phyloP scores from a whole-genome alignment of 2,329 filamentous ascomycete genomes.

The Alternaria sp. region DNA sequence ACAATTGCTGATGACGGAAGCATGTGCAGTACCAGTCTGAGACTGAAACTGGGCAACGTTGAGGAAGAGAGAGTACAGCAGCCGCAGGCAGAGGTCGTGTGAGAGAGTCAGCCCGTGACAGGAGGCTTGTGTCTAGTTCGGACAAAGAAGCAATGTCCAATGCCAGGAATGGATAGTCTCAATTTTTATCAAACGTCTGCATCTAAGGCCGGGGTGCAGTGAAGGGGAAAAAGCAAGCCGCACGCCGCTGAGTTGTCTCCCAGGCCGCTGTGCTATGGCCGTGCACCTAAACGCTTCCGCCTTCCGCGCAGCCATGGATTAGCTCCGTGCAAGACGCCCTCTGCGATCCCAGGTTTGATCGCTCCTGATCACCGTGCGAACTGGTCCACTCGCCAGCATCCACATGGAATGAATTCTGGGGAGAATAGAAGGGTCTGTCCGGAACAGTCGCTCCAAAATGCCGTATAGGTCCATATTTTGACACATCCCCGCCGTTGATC shows the following conservation, averaged over 20 bases:
- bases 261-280: slow-evolving; percentile 30
- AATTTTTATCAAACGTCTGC: slow-evolving; percentile 42
- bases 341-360: slow-evolving; percentile 28
- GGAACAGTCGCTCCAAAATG: slow-evolving; percentile 28
- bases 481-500: slow-evolving; percentile 44
- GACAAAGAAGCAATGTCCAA: slow-evolving; percentile 38
- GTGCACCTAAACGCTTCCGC: slow-evolving; percentile 46
- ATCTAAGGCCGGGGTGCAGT: slow-evolving; percentile 35
- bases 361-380: slow-evolving; percentile 27
- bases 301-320: slow-evolving; percentile 38
- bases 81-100: slow-evolving; percentile 41
- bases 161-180: slow-evolving; percentile 40
- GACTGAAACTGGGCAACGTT: slow-evolving; percentile 47
- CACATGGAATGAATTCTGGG: slow-evolving; percentile 27
- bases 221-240: slow-evolving; percentile 41
- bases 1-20: slow-evolving; percentile 39
- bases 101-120: slow-evolving; percentile 37
- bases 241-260: slow-evolving; percentile 32
- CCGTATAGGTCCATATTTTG: slow-evolving; percentile 31
- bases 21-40: slow-evolving; percentile 44
- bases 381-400: slow-evolving; percentile 27
- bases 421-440: slow-evolving; percentile 20
- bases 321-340: slow-evolving; percentile 32
- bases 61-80: slow-evolving; percentile 44
- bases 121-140: slow-evolving; percentile 40